Base-by-base conservation (phyloP, 2,329 filamentous ascomycete genomes). In the Ploettnerulaceae sp. region DNA sequence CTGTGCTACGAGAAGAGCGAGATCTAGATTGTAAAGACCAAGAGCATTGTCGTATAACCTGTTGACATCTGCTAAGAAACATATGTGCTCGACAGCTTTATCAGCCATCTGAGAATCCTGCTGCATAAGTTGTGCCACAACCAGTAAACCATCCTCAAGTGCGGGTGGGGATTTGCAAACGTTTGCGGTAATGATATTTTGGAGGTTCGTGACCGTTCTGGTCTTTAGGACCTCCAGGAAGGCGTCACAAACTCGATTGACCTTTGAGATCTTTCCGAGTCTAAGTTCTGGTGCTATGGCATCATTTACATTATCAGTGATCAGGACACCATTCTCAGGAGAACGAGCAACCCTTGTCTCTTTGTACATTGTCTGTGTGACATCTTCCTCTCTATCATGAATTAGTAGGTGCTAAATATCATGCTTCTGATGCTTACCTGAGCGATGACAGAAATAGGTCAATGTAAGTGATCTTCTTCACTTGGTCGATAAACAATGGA, bases 11-110 rank as follows among this genome's bases (percentile, higher is more conserved):
- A 96, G 73, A 8, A 98, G 74, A 3, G 91, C 84, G 6, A 98
- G 79, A 8, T 95, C 89, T 2, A 98, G 77, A 60, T 97, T 83
- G 64, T 98, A 98, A 2, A 97, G 73, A 1, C 90, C 90, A 2
- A 98, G 73, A 0, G 93, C 87, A 50, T 90, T 83, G 52, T 96
- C 88, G 60, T 95, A 98, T 0, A 98, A 77, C 29, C 82, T 82
- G 64, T 96, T 94, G 35, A 94, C 85, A 66, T 98, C 93, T 0
- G 90, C 88, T 32, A 98, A 76, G 73, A 98, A 98, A 72, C 89
- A 97, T 50, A 98, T 96, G 61, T 98, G 93, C 63, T 96, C 89
- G 17, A 96, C 84, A 0, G 91, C 91, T 64, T 84, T 84, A 57
- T 97, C 91, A 0, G 89, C 88, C 55, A 90, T 74, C 42, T 81